A percentile compares a stretch with the other conserved stretches of the same genome.
These are phyloP conservation scores for Fusarium coffeatum DNA, from an alignment of 2,329 filamentous ascomycete genomes.

Conservation along the genomic window DNA sequence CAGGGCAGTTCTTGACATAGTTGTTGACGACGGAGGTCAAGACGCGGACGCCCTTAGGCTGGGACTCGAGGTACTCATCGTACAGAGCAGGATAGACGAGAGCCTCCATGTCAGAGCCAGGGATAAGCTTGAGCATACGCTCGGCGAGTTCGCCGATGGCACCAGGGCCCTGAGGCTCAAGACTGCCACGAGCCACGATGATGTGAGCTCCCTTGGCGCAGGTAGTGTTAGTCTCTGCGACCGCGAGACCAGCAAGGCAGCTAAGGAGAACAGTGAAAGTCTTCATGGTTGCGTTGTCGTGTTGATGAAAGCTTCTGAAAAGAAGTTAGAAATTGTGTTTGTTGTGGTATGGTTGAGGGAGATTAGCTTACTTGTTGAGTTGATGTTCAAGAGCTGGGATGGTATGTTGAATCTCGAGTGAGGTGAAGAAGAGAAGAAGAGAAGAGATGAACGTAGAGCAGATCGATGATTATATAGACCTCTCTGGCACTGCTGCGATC, in stretches of 20 bases:
- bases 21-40: slow-evolving; percentile 19
- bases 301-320: neutral
- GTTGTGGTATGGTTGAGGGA: neutral
- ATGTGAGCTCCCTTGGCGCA: slow-evolving; percentile 37
- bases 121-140: slow-evolving; percentile 6
- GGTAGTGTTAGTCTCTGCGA: neutral
- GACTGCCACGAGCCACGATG: slow-evolving; percentile 37
- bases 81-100: slow-evolving; percentile 39
- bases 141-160: slow-evolving; percentile 31
- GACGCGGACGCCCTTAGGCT: slow-evolving; percentile 26
- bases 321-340: slow-evolving; percentile 1
- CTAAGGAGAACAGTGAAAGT: slow-evolving; percentile 1
- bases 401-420: neutral
- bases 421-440: neutral
- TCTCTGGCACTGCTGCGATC: neutral
- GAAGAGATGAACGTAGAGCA: neutral
- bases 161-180: slow-evolving; percentile 35
- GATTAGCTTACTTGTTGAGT: neutral
- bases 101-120: slow-evolving; percentile 34
- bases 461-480: slow-evolving; percentile 8
- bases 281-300: slow-evolving; percentile 15
- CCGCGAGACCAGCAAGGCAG: slow-evolving; percentile 8
- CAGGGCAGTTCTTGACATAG: slow-evolving; percentile 30
- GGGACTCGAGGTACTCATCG: slow-evolving; percentile 33
- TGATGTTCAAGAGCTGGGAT: neutral